phyloP scores from a whole-genome alignment of 1,139 yeast genomes.

The Pneumocystis oryctolagi region DNA sequence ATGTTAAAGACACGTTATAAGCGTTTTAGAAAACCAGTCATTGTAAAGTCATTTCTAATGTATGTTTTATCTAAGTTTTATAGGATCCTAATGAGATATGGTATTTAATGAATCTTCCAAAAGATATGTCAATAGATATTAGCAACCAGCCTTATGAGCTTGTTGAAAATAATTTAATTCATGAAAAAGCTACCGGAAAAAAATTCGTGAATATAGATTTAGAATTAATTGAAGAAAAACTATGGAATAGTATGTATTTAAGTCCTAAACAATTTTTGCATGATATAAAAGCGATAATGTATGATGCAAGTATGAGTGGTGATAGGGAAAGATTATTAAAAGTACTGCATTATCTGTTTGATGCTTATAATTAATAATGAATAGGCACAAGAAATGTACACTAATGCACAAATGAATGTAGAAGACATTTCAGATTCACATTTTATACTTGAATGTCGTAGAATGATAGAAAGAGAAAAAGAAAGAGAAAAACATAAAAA shows the following conservation, averaged over 20 bases:
- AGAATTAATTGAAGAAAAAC: slow-evolving; percentile 81
- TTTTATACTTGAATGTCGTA: slow-evolving; percentile 61
- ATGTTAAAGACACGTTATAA: slow-evolving; percentile 59
- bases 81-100: background rate
- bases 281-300: slow-evolving; percentile 71
- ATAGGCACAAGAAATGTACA: slow-evolving; percentile 80
- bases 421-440: slow-evolving; percentile 70
- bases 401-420: slow-evolving; percentile 88
- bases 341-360: slow-evolving; percentile 3
- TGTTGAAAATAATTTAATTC: slow-evolving; percentile 57
- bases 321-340: slow-evolving; percentile 76
- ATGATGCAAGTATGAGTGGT: slow-evolving; percentile 57
- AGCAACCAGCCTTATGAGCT: slow-evolving; percentile 37
- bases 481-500: slow-evolving; percentile 31
- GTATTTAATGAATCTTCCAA: background rate
- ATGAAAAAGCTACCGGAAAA: slow-evolving; percentile 60
- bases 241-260: slow-evolving; percentile 92
- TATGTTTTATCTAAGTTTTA: background rate
- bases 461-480: slow-evolving; percentile 54
- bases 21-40: slow-evolving; percentile 75
- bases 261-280: slow-evolving; percentile 81
- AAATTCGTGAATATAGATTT: slow-evolving; percentile 75
- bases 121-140: slow-evolving; percentile 15
- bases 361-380: slow-evolving; percentile 3
- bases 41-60: slow-evolving; percentile 27